Conservation (phyloP, 2,329 filamentous ascomycete genomes). For the Xylaria sp. region DNA sequence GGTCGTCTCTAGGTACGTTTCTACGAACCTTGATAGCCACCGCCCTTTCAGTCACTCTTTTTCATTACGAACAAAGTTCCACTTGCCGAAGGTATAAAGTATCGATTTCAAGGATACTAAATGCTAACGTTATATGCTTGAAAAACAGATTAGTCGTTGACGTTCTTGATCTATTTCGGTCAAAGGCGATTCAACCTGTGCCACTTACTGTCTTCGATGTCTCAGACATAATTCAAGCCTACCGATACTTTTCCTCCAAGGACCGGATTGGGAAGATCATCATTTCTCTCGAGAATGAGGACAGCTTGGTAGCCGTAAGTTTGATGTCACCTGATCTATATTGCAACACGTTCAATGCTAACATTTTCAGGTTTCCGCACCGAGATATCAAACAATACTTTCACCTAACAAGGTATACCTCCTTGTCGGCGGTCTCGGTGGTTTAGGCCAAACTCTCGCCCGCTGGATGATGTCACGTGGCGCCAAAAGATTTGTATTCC, state of each 20-base stretch:
- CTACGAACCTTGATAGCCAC: neutral
- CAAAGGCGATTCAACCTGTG: conserved; percentile 2
- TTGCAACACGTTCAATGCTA: too few relatives aligned
- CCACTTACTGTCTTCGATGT: conserved; percentile 26
- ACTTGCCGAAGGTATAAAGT: too few relatives aligned
- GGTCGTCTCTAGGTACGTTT: neutral
- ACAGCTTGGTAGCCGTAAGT: conserved; percentile 17
- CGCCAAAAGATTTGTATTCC: conserved; percentile 40
- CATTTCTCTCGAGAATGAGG: conserved; percentile 26
- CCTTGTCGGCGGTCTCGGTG: conserved; percentile 2
- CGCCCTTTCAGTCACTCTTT: too few relatives aligned
- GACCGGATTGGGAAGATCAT: conserved; percentile 34
- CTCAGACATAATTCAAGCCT: conserved; percentile 18
- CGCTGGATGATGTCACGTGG: conserved; percentile 29
- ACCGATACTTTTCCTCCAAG: conserved; percentile 25
- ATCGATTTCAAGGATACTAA: too few relatives aligned
- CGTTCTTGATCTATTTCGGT: conserved; percentile 24
- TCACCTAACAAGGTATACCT: conserved; percentile 13
- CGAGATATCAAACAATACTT: conserved; percentile 17
- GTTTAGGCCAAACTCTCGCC: neutral
- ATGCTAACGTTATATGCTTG: too few relatives aligned
- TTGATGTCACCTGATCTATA: neutral
- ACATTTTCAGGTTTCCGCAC: neutral
- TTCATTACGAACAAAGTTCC: too few relatives aligned
- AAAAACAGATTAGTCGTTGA: conserved; percentile 13